Conservation (phyloP, 352 stramenopile genomes). For the Globisporangium irregulare region DNA sequence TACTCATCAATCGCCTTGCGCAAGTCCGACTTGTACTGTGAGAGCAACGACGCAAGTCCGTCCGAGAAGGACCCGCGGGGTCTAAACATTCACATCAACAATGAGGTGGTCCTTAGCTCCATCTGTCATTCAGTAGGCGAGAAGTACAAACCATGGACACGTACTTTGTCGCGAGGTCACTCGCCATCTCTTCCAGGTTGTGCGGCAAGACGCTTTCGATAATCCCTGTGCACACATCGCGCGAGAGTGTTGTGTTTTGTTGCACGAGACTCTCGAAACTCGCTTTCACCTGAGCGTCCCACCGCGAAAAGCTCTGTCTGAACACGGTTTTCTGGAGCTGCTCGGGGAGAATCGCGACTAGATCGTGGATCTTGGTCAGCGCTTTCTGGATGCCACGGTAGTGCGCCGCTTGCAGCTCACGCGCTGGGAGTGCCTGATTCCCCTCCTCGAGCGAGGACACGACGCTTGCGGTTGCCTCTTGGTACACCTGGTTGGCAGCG, state of each 20-base stretch:
- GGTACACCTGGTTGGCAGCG: constrained; percentile 25
- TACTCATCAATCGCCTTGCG: constrained; percentile 39
- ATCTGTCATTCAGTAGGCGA: neutral
- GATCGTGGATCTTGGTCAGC: constrained; percentile 24
- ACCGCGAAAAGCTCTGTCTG: constrained; percentile 23
- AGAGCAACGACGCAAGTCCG: constrained; percentile 41
- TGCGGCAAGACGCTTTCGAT: constrained; percentile 32
- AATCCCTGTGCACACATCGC: constrained; percentile 10
- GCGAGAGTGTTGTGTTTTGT: constrained; percentile 20
- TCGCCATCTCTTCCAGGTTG: constrained; percentile 36
- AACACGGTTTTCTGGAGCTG: constrained; percentile 30
- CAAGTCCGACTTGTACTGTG: constrained; percentile 62
- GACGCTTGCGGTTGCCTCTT: constrained; percentile 9
- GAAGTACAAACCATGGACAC: neutral
- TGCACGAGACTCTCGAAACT: constrained; percentile 12
- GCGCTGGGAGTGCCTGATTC: constrained; percentile 3
- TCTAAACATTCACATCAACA: constrained; percentile 6
- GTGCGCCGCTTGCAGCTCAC: constrained; percentile 29
- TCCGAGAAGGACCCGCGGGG: constrained; percentile 51
- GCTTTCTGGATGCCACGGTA: constrained; percentile 27
- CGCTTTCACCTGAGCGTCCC: constrained; percentile 20
- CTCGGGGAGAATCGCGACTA: constrained; percentile 24
- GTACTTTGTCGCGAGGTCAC: constrained; percentile 27
- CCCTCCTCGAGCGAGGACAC: neutral
- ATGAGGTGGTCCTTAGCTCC: neutral